These are phyloP conservation scores for Silene vulgaris DNA, from an alignment of 179 eudicot species.

Conservation along the genomic window DNA sequence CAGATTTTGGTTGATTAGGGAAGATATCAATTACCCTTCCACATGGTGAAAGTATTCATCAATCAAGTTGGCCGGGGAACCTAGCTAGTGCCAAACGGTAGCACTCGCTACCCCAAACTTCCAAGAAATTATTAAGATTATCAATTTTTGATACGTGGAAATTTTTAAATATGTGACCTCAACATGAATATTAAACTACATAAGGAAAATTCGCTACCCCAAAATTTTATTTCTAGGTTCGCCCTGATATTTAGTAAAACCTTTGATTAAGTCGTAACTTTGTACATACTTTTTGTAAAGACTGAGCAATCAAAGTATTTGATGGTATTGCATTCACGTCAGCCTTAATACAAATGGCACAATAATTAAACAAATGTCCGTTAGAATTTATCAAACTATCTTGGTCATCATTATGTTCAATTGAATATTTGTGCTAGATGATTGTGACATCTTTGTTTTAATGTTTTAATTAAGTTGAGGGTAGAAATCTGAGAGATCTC, in stretches of 20 bases:
- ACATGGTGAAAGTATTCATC: not conserved
- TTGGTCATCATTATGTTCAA: not conserved
- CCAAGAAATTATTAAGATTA: not conserved
- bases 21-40: not conserved
- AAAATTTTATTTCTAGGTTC: too few species aligned
- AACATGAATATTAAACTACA: too few species aligned
- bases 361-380: not conserved
- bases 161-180: too few species aligned
- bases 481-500: not conserved
- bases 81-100: too few species aligned
- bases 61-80: not conserved
- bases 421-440: too few species aligned
- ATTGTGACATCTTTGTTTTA: too few species aligned
- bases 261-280: conserved; percentile 7
- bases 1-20: not conserved
- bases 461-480: not conserved
- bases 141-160: too few species aligned
- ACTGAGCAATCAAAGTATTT: not conserved
- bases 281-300: not conserved
- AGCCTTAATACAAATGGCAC: not conserved
- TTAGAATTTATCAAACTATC: not conserved
- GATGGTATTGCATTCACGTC: conserved; percentile 13
- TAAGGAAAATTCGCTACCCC: too few species aligned
- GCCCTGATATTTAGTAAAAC: not conserved
- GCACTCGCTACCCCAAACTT: not conserved